Evolutionary conservation across 2,329 filamentous ascomycete genomes (phyloP), one percentile per base, ranked within the genome.

Genomic region (Colletotrichum australisinense): DNA sequence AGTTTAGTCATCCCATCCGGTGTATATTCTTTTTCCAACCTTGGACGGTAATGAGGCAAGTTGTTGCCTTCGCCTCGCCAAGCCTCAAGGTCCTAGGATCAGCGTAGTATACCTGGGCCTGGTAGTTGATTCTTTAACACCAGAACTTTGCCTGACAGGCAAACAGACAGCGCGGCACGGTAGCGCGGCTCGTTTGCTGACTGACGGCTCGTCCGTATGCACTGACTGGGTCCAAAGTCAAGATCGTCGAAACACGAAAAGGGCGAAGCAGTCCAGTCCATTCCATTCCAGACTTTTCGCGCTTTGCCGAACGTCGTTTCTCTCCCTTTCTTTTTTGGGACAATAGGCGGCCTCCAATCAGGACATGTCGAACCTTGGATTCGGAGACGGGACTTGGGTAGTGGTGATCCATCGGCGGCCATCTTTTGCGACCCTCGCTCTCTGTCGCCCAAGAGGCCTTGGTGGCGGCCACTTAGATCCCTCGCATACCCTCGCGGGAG

Each of bases 281-380:
- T 57, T 46, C 60, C 67, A 71, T 57, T 46, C 60, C 67, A 71
- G 56, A 55, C 60, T 55, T 65, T 70, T 66, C 38, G 38, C 38
- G 38, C 38, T 42, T 42, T 8, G 14, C 67, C 67, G 65, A 55
- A 59, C 38, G 42, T 28, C 60, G 57, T 19, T 42, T 55, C 65
- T 57, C 64, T 53, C 64, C 65, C 62, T 16, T 69, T 65, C 60
- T 65, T 49, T 22, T 49, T 49, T 22, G 42, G 19, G 65, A 65
- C 42, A 70, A 42, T 57, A 67, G 73, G 70, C 70, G 73, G 73
- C 71, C 73, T 75, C 73, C 71, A 75, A 74, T 75, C 66, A 71
- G 66, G 73, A 32, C 66, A 63, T 42, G 57, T 70, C 28, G 66
- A 75, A 71, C 62, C 66, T 73, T 59, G 71, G 26, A 59, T 67